Conservation (phyloP, 257 asterid genomes). For the Solanum bulbocastanum region DNA sequence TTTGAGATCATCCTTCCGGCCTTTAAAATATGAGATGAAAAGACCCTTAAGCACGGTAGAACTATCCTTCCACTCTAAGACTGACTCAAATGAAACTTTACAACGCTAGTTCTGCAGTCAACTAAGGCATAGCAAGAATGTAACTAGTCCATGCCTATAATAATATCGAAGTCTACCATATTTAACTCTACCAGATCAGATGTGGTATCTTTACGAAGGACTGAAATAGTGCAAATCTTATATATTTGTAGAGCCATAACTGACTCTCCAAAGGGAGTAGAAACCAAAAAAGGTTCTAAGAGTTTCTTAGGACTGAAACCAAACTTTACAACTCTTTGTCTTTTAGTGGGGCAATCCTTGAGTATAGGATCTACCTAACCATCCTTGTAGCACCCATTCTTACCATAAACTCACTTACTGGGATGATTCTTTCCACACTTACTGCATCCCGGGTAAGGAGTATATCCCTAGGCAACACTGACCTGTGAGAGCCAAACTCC, state of each 20-base stretch:
- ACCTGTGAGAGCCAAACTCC: not conserved
- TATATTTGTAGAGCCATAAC: not conserved
- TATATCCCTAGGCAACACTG: not conserved
- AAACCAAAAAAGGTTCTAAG: not conserved
- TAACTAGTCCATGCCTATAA: not conserved
- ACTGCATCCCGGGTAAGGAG: not conserved
- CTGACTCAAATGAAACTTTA: not conserved
- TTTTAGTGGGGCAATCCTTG: not conserved
- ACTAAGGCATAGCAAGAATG: not conserved
- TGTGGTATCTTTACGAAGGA: not conserved
- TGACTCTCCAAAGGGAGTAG: not conserved
- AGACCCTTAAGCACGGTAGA: not conserved
- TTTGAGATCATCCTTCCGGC: not conserved
- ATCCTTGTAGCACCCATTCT: not conserved
- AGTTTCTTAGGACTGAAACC: not conserved
- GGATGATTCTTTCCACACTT: not conserved
- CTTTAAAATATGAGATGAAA: not conserved
- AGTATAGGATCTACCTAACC: not conserved
- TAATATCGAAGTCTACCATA: not conserved
- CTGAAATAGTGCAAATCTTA: too few relatives aligned
- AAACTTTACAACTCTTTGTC: too few relatives aligned
- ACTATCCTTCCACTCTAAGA: not conserved
- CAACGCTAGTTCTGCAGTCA: not conserved
- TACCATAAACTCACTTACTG: not conserved
- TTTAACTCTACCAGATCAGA: not conserved